Base-by-base conservation (phyloP, 352 stramenopile species). In the Pythium volutum region DNA sequence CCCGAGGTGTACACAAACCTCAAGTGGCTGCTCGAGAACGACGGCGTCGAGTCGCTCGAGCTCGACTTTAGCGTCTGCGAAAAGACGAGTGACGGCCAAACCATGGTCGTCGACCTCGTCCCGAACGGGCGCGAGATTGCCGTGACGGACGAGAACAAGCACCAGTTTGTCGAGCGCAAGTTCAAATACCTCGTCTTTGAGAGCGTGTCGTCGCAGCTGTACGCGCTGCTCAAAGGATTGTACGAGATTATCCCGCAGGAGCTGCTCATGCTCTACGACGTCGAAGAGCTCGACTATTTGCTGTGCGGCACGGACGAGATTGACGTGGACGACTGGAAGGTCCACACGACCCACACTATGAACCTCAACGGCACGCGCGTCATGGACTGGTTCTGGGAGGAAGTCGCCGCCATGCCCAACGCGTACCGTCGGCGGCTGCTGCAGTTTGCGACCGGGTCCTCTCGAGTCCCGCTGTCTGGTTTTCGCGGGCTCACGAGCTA, bases 211-310 rank as follows among this genome's bases (percentile, higher is more conserved):
- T 65, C 71, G 39, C 74, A 90, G 57, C 69, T 88, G 43, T 72
- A 84, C 42, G 74, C 67, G 0, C 77, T 88, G 39, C 63, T 99
- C n/a, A 93, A 87, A 55, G 97, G 96, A 22, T 89, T 99, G 48
- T 98, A 98, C 69, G 93, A 99, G 60, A 90, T 99, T 18, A 89
- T 99, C 63, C 97, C 97, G 2, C 87, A 93, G 48, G 76, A 96
- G 23, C 77, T 98, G 34, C 69, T 99, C 18, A 88, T 97, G 49
- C 78, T 98, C 2, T 99, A 99, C 73, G 97, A 99, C 68, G 96
- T 93, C 29, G 95, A 99, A 76, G 96, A 99, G 74, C 79, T 99
- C 9, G 96, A 99, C 64, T 85, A 98, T 43, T 55, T 99, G 22
- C 81, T 99, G 62, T 98, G 95, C 59, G 97, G 97, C 18, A 79